Base-by-base conservation (phyloP, 2,329 filamentous ascomycete species). In the Nemania serpens region DNA sequence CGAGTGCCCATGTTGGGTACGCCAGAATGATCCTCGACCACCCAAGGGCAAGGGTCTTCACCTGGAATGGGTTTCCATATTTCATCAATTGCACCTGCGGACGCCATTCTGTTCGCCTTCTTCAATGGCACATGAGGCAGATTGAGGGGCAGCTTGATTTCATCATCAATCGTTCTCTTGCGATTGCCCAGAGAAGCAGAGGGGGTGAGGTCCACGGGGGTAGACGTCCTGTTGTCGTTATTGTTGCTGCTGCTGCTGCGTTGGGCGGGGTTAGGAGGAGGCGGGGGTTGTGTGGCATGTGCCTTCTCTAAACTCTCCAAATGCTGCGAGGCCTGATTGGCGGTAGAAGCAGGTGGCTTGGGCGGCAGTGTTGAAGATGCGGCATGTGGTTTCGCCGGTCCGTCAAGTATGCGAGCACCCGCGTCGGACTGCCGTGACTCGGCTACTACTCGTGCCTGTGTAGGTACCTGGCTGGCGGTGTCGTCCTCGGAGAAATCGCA, bases 101-200 rank as follows among this genome's bases (percentile, higher is more conserved):
- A 70, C 2, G 81, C 78, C 68, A 80, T 84, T 62, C 77, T 84
- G 53, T 72, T 80, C 4, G 75, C 73, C 42, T 81, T 82, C 66
- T 84, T 87, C 12, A 84, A 75, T 7, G 78, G 77, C 2, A 81
- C 79, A 61, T 85, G 83, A 2, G 82, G 81, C 2, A 81, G 79
- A 70, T 88, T 88, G 64, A 20, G 18, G 4, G 55, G 55, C 1
- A 45, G 39, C 11, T 45, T 0, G n/a, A 91, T 86, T 69, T 84
- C 79, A 70, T 91, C 89, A 64, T 90, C 83, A 43, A 83, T 81
- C 6, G 88, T 95, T 60, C 93, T 88, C 77, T 97, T 97, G 49
- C 88, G 84, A 57, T 81, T 87, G 10, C 87, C 86, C 5, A 89
- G 74, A n/a, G 76, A 71, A 67, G 81, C 73, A 66, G 77, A 74